Conservation (phyloP, 1,139 yeast genomes). For the Arxiozyma slooffiae region DNA sequence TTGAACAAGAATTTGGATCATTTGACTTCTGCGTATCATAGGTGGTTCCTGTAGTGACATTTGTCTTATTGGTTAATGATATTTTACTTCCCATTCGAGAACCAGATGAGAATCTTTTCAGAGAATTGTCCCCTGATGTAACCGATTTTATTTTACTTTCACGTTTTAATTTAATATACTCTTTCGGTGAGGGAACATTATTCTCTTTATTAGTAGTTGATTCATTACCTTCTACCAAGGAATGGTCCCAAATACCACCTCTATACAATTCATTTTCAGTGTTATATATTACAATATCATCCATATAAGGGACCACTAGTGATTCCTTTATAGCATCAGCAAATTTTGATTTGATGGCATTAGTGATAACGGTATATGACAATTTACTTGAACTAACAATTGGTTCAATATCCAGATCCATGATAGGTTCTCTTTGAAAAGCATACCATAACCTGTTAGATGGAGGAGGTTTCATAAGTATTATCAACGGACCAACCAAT, state of each 20-base stretch:
- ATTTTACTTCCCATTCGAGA: background rate
- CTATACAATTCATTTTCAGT: conserved; percentile 62
- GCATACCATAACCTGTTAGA: conserved; percentile 86
- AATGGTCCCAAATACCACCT: conserved; percentile 78
- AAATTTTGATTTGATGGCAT: conserved; percentile 66
- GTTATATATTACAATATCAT: conserved; percentile 65
- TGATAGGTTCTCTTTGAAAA: conserved; percentile 67
- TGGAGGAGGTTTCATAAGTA: conserved; percentile 80
- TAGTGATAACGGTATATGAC: conserved; percentile 68
- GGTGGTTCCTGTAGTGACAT: background rate
- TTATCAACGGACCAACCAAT: conserved; percentile 62
- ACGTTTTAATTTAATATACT: background rate
- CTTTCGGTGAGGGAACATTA: no score
- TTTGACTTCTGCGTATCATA: background rate
- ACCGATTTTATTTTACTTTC: background rate
- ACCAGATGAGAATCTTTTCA: background rate
- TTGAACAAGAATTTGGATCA: background rate
- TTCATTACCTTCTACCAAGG: background rate
- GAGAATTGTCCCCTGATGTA: background rate
- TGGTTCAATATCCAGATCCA: conserved; percentile 75
- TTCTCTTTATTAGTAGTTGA: no score
- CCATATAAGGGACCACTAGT: conserved; percentile 79
- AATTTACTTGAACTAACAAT: conserved; percentile 79
- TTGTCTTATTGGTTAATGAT: background rate
- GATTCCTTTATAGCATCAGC: conserved; percentile 73